Evolutionary conservation across 1,284 basidiomycete species (phyloP).

Genomic region (Irpex sp.): DNA sequence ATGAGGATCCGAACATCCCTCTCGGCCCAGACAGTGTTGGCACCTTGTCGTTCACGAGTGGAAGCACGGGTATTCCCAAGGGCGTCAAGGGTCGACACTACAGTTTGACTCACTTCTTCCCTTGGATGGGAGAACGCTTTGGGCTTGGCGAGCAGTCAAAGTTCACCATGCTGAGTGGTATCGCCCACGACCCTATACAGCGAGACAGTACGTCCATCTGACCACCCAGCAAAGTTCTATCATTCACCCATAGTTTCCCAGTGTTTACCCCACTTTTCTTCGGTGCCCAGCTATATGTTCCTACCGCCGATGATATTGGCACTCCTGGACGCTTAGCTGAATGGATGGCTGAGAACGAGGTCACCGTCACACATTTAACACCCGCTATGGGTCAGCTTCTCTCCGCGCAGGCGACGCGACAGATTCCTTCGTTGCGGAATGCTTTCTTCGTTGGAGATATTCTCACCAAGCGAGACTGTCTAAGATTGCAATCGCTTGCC

Average conservation of each 20-base stretch:
- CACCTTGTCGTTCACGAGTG: conserved; percentile 95
- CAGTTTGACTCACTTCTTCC: conserved; percentile 98
- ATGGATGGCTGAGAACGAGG: conserved; percentile 93
- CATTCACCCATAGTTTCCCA: conserved; percentile 26
- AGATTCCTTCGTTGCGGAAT: conserved; percentile 83
- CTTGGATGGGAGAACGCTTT: conserved; percentile 97
- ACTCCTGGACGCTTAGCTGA: conserved; percentile 95
- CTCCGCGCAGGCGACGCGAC: conserved; percentile 88
- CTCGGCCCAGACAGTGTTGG: conserved; percentile 95
- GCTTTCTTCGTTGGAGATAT: conserved; percentile 99
- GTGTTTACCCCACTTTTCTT: conserved; percentile 99
- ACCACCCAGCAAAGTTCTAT: background rate
- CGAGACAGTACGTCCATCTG: conserved; percentile 77
- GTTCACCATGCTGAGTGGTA: conserved; percentile 99
- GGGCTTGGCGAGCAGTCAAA: conserved; percentile 70
- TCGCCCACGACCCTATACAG: conserved; percentile 99
- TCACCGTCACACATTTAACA: conserved; percentile 94
- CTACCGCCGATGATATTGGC: conserved; percentile 96
- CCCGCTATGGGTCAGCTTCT: conserved; percentile 99
- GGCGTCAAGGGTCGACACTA: conserved; percentile 95
- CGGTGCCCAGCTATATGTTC: conserved; percentile 92
- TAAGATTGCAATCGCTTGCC: conserved; percentile 90
- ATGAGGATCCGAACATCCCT: conserved; percentile 73
- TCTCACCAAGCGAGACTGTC: conserved; percentile 97
- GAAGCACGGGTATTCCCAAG: conserved; percentile 97